These are phyloP conservation scores for Acanthamoeba royreba DNA, from an alignment of 208 protist genomes.

Conservation along the genomic window DNA sequence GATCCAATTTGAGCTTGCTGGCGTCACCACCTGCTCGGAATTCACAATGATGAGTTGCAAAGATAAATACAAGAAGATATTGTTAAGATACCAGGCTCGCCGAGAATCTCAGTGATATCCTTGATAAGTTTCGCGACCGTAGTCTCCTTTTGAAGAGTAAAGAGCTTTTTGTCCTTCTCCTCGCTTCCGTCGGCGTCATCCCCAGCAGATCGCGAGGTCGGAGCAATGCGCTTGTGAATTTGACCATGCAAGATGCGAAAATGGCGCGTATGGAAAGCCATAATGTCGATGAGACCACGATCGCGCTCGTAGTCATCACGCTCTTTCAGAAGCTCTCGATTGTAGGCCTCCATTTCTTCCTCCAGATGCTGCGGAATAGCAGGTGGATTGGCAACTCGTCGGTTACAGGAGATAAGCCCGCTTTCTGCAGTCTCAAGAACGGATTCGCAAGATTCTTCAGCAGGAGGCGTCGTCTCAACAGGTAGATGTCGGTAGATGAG, in stretches of 20 bases:
- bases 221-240: not conserved
- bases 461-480: not conserved
- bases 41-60: too few species aligned
- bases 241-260: not conserved
- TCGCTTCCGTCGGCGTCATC: not conserved
- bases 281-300: not conserved
- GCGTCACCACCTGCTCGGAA: not conserved
- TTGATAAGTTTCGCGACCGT: not conserved
- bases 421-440: too few species aligned
- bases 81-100: not conserved
- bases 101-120: not conserved
- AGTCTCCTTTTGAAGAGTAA: not conserved
- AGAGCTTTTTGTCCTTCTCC: not conserved
- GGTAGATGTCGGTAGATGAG: slow-evolving; percentile 13
- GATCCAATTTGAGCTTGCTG: not conserved
- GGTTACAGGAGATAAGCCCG: not conserved
- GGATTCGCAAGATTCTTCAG: too few species aligned
- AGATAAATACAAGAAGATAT: too few species aligned
- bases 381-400: not conserved
- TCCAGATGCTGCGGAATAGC: not conserved
- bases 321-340: not conserved
- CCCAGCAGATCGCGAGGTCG: not conserved
- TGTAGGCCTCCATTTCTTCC: not conserved
- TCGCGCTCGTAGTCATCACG: not conserved
- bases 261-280: not conserved